Percentiles rank a stretch among this genome's conserved stretches.
phyloP scores from a whole-genome alignment of 2,329 filamentous ascomycete species.

The Cladorrhinum sp. region DNA sequence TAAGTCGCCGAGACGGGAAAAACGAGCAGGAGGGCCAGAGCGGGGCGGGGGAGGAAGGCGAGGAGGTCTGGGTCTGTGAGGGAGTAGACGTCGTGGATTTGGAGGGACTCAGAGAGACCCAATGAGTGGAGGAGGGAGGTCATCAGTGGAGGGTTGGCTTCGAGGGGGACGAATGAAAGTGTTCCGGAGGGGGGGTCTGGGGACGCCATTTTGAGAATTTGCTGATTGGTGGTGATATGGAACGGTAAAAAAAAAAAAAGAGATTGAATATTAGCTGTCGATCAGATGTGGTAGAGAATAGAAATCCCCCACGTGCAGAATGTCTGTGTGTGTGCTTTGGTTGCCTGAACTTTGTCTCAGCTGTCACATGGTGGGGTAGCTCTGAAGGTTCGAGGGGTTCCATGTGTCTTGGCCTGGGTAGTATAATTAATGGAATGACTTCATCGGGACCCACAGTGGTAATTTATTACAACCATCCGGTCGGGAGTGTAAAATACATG shows the following conservation, averaged over 20 bases:
- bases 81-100: conserved; percentile 88
- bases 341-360: background rate
- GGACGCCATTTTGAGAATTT: conserved; percentile 6
- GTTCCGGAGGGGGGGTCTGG: conserved; percentile 34
- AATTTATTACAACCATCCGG: background rate
- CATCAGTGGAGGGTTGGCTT: conserved; percentile 86
- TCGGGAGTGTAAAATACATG: background rate
- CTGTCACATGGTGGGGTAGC: background rate
- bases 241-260: background rate
- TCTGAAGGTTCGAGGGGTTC: background rate
- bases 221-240: background rate
- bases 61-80: conserved; percentile 83
- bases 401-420: background rate
- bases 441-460: background rate
- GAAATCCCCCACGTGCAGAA: background rate
- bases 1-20: conserved; percentile 81
- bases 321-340: background rate
- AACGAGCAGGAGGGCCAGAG: conserved; percentile 83
- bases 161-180: conserved; percentile 57
- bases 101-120: conserved; percentile 72
- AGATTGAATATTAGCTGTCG: too few relatives aligned
- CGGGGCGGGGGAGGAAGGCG: conserved; percentile 82
- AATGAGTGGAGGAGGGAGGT: conserved; percentile 76
- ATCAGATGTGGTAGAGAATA: too few relatives aligned
- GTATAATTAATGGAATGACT: background rate